These are phyloP conservation scores for Kwoniella pini DNA, from an alignment of 768 basidiomycete species.

Conservation along the genomic window DNA sequence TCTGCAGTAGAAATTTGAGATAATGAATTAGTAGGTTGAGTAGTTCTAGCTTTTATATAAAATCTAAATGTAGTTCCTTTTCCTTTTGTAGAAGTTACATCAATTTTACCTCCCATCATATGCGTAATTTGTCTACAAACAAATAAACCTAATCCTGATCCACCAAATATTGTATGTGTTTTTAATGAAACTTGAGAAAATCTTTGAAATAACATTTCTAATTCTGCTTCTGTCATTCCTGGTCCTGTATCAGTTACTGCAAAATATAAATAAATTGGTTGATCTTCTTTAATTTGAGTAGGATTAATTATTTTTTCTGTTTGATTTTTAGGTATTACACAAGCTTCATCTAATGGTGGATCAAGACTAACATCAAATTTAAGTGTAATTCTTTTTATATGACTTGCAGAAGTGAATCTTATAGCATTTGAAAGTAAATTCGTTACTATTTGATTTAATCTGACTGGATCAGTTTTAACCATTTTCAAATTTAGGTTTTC, in stretches of 20 bases:
- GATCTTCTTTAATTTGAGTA: slow-evolving; percentile 29
- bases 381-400: slow-evolving; percentile 50
- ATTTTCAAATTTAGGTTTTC: slow-evolving; percentile 37
- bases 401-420: slow-evolving; percentile 54
- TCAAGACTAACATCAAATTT: slow-evolving; percentile 48
- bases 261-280: slow-evolving; percentile 55
- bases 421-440: slow-evolving; percentile 56
- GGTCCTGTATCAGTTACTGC: slow-evolving; percentile 54
- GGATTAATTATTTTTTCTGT: background rate
- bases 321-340: slow-evolving; percentile 44
- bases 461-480: slow-evolving; percentile 55
- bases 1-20: background rate
- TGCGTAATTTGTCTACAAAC: slow-evolving; percentile 54
- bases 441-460: slow-evolving; percentile 56
- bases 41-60: slow-evolving; percentile 49
- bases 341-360: slow-evolving; percentile 48
- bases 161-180: slow-evolving; percentile 51
- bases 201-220: slow-evolving; percentile 55
- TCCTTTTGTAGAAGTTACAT: slow-evolving; percentile 55
- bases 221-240: slow-evolving; percentile 55
- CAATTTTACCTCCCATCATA: slow-evolving; percentile 55
- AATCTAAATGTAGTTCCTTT: slow-evolving; percentile 57
- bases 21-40: background rate
- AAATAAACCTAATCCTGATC: slow-evolving; percentile 55
- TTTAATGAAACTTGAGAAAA: slow-evolving; percentile 55